Conservation (phyloP, 2,329 filamentous ascomycete species). For the Trichoderma guizhouense region DNA sequence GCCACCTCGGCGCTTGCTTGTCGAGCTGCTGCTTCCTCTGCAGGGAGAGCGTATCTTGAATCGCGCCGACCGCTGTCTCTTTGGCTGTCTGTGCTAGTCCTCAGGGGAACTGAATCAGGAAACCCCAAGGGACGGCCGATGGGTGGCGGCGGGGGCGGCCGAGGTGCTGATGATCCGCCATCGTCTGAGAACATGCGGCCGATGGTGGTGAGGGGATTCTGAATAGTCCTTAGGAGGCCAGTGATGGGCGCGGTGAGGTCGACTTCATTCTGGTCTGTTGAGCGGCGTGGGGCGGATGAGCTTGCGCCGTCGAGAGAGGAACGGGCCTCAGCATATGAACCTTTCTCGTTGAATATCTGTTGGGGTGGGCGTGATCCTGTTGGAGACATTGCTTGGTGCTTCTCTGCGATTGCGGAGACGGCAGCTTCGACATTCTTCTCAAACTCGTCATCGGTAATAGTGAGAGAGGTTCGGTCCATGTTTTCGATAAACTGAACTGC, state of each 20-base stretch:
- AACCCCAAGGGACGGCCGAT: constrained; percentile 17
- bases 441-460: constrained; percentile 92
- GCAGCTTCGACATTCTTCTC: constrained; percentile 94
- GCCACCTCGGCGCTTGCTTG: constrained; percentile 89
- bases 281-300: constrained; percentile 45
- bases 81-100: background rate
- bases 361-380: constrained; percentile 31
- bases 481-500: constrained; percentile 96
- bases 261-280: constrained; percentile 53
- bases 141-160: constrained; percentile 36
- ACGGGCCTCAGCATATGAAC: constrained; percentile 29
- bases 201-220: constrained; percentile 85
- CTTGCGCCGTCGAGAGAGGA: constrained; percentile 41
- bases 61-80: constrained; percentile 29
- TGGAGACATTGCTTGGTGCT: constrained; percentile 61
- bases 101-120: background rate
- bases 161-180: constrained; percentile 39
- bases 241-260: constrained; percentile 71
- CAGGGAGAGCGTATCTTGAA: constrained; percentile 53
- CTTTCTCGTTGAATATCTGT: constrained; percentile 45
- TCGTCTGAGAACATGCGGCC: constrained; percentile 88
- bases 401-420: constrained; percentile 92
- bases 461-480: constrained; percentile 88
- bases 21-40: constrained; percentile 82
- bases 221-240: constrained; percentile 83